phyloP scores from a whole-genome alignment of 345 rosid genomes.

The Eucalyptus pumila region DNA sequence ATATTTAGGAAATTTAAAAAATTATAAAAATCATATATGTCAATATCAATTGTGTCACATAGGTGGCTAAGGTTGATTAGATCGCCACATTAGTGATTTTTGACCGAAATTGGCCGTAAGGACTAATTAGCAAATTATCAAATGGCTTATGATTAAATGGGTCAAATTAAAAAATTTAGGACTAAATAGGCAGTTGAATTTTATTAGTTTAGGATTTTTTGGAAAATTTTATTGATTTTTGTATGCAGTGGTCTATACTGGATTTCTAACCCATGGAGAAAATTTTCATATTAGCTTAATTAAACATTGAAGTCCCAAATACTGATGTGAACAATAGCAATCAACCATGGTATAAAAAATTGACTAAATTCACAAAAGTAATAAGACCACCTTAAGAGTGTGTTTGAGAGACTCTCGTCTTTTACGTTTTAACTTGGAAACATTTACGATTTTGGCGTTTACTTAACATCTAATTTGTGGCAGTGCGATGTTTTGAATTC shows the following conservation, averaged over 20 bases:
- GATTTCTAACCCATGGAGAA: not conserved
- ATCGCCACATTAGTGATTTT: too few relatives aligned
- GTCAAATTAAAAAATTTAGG: too few relatives aligned
- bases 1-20: not conserved
- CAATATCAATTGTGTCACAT: not conserved
- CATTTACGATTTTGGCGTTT: not conserved
- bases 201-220: not conserved
- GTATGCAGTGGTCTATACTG: not conserved
- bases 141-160: too few relatives aligned
- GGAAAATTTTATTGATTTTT: too few relatives aligned
- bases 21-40: not conserved
- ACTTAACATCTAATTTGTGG: not conserved
- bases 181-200: accelerated
- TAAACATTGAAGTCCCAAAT: not conserved
- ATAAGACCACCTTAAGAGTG: not conserved
- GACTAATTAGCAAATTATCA: not conserved
- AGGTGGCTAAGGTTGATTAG: not conserved
- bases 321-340: not conserved
- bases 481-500: not conserved
- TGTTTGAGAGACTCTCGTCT: not conserved
- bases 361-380: not conserved
- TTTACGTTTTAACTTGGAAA: not conserved
- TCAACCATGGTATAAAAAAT: not conserved
- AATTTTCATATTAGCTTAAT: not conserved
- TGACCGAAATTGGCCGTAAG: not conserved